Conservation (phyloP, 345 rosid species). For the Lenwebbia sp. region DNA sequence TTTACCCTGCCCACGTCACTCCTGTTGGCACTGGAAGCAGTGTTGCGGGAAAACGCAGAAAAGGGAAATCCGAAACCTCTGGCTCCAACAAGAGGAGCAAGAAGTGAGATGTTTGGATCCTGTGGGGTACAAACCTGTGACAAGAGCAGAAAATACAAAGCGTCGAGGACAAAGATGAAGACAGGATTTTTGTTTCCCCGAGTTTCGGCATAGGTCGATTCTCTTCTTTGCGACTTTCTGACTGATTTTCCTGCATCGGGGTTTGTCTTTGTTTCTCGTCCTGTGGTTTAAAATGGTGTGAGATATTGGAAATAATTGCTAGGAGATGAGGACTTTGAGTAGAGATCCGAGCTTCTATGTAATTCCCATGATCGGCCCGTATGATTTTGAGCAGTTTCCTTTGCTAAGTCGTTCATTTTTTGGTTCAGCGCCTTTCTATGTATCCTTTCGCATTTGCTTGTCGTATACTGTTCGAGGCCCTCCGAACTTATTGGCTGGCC, state of each 20-base stretch:
- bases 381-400: background rate
- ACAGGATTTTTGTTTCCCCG: background rate
- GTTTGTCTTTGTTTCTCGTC: background rate
- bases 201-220: background rate
- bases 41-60: constrained; percentile 22
- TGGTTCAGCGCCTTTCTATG: background rate
- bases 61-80: constrained; percentile 23
- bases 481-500: too few relatives aligned
- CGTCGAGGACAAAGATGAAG: constrained; percentile 60
- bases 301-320: background rate
- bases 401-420: background rate
- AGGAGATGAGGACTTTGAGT: background rate
- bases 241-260: background rate
- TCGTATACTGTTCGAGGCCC: background rate
- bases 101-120: constrained; percentile 17
- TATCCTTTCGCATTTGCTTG: background rate
- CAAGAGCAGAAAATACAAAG: constrained; percentile 50
- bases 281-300: background rate
- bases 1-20: constrained; percentile 27
- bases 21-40: constrained; percentile 22
- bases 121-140: background rate
- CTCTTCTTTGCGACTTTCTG: background rate
- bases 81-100: constrained; percentile 52
- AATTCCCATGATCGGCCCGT: background rate
- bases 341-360: background rate